Conservation (phyloP, 805 yeast genomes). For the Sugiyamaella americana region DNA sequence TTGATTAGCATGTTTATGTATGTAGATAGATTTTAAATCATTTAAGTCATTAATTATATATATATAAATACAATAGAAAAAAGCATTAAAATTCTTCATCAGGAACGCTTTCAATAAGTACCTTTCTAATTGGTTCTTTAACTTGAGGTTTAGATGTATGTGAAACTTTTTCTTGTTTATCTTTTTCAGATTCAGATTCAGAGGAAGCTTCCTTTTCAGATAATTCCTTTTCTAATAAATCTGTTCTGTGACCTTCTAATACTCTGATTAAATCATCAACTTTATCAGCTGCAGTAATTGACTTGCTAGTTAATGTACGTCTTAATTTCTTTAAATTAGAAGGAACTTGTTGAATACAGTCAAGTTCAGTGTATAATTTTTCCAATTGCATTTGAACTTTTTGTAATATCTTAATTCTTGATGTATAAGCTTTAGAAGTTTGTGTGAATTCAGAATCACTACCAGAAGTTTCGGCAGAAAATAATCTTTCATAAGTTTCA, state of each 20-base stretch:
- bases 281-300: constrained; percentile 22
- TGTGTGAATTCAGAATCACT: constrained; percentile 3
- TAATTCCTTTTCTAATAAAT: constrained; percentile 11
- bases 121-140: constrained; percentile 8
- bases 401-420: constrained; percentile 26
- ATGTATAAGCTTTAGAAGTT: constrained; percentile 10
- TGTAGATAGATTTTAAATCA: too few relatives aligned
- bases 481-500: constrained; percentile 21
- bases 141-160: background rate
- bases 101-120: constrained; percentile 19
- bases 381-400: constrained; percentile 24
- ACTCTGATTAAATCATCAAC: constrained; percentile 19
- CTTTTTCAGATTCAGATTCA: background rate
- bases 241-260: constrained; percentile 13
- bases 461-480: constrained; percentile 7
- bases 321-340: constrained; percentile 14
- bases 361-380: constrained; percentile 22
- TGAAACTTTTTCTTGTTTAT: too few relatives aligned
- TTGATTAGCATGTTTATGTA: too few relatives aligned
- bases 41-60: too few relatives aligned
- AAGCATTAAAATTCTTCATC: too few relatives aligned
- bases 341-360: constrained; percentile 9
- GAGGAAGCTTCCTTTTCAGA: constrained; percentile 1
- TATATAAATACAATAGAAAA: too few relatives aligned
- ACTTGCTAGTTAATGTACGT: constrained; percentile 18